Conservation (phyloP, 2,329 filamentous ascomycete genomes). For the Fusarium palustre region DNA sequence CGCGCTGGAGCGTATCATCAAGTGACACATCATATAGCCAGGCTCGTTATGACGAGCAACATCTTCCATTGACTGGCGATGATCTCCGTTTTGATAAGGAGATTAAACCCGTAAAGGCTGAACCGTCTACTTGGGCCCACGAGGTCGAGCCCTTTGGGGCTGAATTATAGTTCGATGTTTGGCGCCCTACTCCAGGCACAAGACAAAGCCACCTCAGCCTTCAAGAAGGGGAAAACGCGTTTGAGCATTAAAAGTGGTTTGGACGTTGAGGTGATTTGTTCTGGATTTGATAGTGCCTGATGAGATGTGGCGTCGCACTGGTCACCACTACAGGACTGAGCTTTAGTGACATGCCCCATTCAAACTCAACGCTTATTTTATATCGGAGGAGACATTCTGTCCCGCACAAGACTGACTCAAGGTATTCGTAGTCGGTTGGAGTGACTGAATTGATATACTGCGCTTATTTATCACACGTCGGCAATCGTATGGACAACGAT, state of each 20-base stretch:
- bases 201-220: not conserved
- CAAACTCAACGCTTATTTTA: not conserved
- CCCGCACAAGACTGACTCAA: not conserved
- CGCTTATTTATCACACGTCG: fast-evolving
- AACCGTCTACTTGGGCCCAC: not conserved
- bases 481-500: fast-evolving
- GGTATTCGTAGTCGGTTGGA: not conserved
- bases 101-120: not conserved
- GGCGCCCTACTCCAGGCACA: conserved; percentile 28
- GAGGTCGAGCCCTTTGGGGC: conserved; percentile 20
- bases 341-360: not conserved
- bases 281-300: not conserved
- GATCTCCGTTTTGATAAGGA: conserved; percentile 23
- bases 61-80: not conserved
- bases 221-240: not conserved
- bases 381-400: fast-evolving
- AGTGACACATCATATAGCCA: not conserved
- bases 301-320: not conserved
- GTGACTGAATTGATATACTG: not conserved
- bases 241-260: too few species aligned
- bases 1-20: not conserved
- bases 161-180: conserved; percentile 20
- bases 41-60: not conserved
- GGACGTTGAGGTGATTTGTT: not conserved
- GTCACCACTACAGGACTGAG: not conserved